Evolutionary conservation across 2,329 filamentous ascomycete genomes (phyloP), one percentile per base, ranked within the genome.

Genomic region (Xylaria sp.): DNA sequence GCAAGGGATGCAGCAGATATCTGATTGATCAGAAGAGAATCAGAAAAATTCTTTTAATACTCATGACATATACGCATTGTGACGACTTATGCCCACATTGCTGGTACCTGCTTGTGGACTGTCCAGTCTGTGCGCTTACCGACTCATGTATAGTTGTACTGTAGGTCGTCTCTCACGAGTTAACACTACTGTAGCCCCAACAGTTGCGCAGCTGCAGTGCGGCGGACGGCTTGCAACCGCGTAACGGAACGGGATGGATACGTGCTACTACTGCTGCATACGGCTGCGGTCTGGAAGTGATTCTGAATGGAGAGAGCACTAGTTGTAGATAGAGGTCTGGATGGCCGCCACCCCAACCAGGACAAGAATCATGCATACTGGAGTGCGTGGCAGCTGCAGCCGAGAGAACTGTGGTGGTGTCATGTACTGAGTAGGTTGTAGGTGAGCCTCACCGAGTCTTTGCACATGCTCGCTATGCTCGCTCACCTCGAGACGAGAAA

Each of bases 1-100:
- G 57, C 57, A 56, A 53, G 59, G 47, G 60, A 64, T 60, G 53
- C 67, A 67, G 65, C 43, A 69, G 60, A 67, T 52, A 67, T 64
- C 66, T 68, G 61, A 56, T 60, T 56, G 35, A 49, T 54, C 42
- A 38, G 49, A 62, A 53, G 28, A 31, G 28, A 31, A 31, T 5
- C 28, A 31, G 9, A 9, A 58, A 43, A 12, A 1, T 28, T 31
- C 17, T 40, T 46, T 50, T 47, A 54, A 38, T 49, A 42, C 45
- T 28, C 40, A 45, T 45, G 35, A 57, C 35, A 14, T 12, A 35
- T 47, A 17, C 31, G 19, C 14, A 59, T 51, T 49, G 19, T 47
- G 49, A 33, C 47, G 12, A 54, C 47, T 47, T n/a, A 37, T 42
- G 12, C 42, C 46, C 28, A 42, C 33, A 35, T 31, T 28, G 15